Percentiles rank a stretch among this genome's conserved stretches.
phyloP scores from a whole-genome alignment of 805 yeast species.

The Osmozyma mogii region DNA sequence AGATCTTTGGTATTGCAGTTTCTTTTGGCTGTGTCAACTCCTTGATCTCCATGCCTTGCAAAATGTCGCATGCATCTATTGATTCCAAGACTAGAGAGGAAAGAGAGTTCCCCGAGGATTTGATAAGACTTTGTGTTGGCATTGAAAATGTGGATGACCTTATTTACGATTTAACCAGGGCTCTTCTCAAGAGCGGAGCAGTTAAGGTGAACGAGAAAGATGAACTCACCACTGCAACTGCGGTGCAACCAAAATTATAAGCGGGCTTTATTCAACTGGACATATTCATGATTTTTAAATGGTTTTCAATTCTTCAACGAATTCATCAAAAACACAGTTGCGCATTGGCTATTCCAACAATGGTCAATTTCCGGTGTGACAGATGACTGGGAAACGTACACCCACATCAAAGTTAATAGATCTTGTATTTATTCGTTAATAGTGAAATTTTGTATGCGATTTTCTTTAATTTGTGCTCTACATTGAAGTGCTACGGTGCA shows the following conservation, averaged over 20 bases:
- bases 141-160: constrained; percentile 79
- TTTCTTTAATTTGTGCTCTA: too few relatives aligned
- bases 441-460: too few relatives aligned
- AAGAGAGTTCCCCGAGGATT: constrained; percentile 87
- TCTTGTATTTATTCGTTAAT: too few relatives aligned
- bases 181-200: constrained; percentile 62
- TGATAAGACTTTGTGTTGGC: constrained; percentile 85
- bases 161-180: constrained; percentile 68
- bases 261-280: too few relatives aligned
- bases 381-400: too few relatives aligned
- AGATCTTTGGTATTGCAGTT: constrained; percentile 81
- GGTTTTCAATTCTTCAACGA: constrained; percentile 2
- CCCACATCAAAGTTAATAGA: too few relatives aligned
- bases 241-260: constrained; percentile 22
- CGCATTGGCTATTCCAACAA: too few relatives aligned
- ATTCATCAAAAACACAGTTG: too few relatives aligned
- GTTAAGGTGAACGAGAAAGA: constrained; percentile 32
- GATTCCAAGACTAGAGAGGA: constrained; percentile 81
- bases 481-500: too few relatives aligned
- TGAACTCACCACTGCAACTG: constrained; percentile 33
- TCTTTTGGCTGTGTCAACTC: constrained; percentile 94
- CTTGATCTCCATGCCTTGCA: constrained; percentile 86
- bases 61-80: constrained; percentile 96
- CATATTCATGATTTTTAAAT: neutral
- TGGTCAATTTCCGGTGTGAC: too few relatives aligned